Conservation (phyloP, 1,284 basidiomycete species). For the Trametes versicolor region DNA sequence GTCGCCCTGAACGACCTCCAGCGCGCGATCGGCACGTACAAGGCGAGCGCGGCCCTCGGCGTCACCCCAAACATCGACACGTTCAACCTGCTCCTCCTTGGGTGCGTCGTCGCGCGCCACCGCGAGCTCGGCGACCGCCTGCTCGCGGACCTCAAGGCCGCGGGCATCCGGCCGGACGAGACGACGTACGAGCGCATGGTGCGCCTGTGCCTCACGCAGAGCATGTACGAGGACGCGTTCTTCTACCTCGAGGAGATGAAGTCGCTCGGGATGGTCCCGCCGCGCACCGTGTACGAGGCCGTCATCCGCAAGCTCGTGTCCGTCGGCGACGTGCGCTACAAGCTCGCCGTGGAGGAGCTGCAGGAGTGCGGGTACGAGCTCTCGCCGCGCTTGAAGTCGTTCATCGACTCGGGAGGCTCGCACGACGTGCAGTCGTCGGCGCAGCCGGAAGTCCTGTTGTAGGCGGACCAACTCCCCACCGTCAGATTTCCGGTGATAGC, state of each 20-base stretch:
- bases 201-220: slow-evolving; percentile 72
- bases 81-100: slow-evolving; percentile 76
- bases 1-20: slow-evolving; percentile 73
- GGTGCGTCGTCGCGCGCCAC: slow-evolving; percentile 64
- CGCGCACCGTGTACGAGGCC: slow-evolving; percentile 64
- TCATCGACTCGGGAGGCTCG: slow-evolving; percentile 46
- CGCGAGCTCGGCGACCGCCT: slow-evolving; percentile 70
- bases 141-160: slow-evolving; percentile 67
- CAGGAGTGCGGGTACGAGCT: slow-evolving; percentile 56
- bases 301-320: slow-evolving; percentile 69
- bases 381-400: slow-evolving; percentile 43
- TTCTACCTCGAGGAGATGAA: slow-evolving; percentile 92
- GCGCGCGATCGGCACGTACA: slow-evolving; percentile 82
- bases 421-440: slow-evolving; percentile 19
- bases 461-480: neutral
- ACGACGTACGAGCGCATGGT: slow-evolving; percentile 76
- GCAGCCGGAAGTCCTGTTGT: slow-evolving; percentile 16
- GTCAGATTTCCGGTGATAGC: slow-evolving; percentile 1
- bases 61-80: slow-evolving; percentile 69
- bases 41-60: slow-evolving; percentile 64
- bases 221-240: slow-evolving; percentile 86
- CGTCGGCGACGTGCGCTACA: slow-evolving; percentile 68
- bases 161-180: slow-evolving; percentile 60
- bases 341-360: slow-evolving; percentile 80
- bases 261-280: slow-evolving; percentile 63